phyloP scores from a whole-genome alignment of 1,284 basidiomycete genomes.

The Puccinia novopanici region DNA sequence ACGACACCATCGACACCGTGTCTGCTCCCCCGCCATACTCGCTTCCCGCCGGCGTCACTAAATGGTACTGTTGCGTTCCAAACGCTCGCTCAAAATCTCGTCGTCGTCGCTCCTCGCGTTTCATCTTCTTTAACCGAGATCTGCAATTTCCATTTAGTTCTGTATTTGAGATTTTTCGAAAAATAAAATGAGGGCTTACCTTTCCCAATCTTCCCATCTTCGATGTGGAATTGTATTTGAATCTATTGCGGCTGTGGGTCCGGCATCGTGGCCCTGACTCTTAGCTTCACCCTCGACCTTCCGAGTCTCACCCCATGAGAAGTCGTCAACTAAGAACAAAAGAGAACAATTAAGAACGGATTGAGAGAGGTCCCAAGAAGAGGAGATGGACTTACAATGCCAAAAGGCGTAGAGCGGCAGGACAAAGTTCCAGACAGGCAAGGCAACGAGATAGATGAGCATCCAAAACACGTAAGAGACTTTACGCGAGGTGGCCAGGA shows the following conservation, averaged over 20 bases:
- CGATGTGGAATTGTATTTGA: constrained; percentile 91
- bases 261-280: too few relatives aligned
- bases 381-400: too few relatives aligned
- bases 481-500: constrained; percentile 90
- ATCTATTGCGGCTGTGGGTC: too few relatives aligned
- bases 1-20: constrained; percentile 74
- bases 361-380: too few relatives aligned
- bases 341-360: not conserved
- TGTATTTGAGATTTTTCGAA: too few relatives aligned
- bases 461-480: constrained; percentile 97
- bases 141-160: constrained; percentile 54
- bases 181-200: not conserved
- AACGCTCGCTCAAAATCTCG: constrained; percentile 68
- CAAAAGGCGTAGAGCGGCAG: constrained; percentile 68
- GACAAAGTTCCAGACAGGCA: too few relatives aligned
- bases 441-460: constrained; percentile 88
- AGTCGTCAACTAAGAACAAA: constrained; percentile 65
- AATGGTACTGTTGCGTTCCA: constrained; percentile 54
- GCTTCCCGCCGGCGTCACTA: constrained; percentile 55
- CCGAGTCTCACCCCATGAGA: constrained; percentile 99
- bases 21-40: constrained; percentile 61
- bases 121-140: constrained; percentile 54
- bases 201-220: constrained; percentile 99
- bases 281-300: too few relatives aligned
- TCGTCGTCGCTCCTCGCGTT: constrained; percentile 47